Evolutionary conservation across 2,329 filamentous ascomycete genomes (phyloP), one percentile per base, ranked within the genome.

Genomic region (Macrophomina pseudophaseolina): DNA sequence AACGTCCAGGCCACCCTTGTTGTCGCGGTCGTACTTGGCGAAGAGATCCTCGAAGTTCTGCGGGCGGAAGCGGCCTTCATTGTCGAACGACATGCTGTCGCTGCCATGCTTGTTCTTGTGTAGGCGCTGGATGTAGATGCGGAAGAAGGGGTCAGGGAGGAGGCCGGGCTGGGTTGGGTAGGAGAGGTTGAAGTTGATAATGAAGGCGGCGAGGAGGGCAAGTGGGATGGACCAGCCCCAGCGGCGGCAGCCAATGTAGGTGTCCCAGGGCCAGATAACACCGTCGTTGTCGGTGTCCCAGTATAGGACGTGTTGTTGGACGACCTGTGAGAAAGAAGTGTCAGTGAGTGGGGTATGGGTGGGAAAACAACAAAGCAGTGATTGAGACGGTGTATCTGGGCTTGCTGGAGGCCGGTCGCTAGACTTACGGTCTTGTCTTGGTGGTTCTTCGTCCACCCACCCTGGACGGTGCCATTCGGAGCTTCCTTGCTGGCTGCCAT

Each of bases 221-320:
- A 86, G 75, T 18, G 81, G 11, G 23, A 81, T 65, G 23, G 75
- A 76, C 73, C 82, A 86, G 30, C 84, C 83, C 16, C 83, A 77
- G 4, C 74, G 73, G 52, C 79, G 76, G 71, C 83, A 84, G 11
- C 83, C 82, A 18, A 67, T 58, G 73, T 79, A 86, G 2, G 84
- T 86, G 71, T 86, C 84, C 1, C 68, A 70, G 0, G 85, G 84
- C 80, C 80, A 86, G 68, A 87, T 82, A n/a, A 86, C 74, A 40
- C 82, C 82, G 71, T 86, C 85, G 33, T 73, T 70, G 71, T 86
- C 84, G 9, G 74, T 70, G 72, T 87, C 85, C 69, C 83, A 87
- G 77, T 84, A 86, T 28, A 76, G 75, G 70, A 80, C 80, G 72
- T 87, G 85, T 70, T 87, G 84, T 71, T 85, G 83, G 3, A 87